Conservation (phyloP, 169 alveolate genomes). For the Miamiensis avidus region DNA sequence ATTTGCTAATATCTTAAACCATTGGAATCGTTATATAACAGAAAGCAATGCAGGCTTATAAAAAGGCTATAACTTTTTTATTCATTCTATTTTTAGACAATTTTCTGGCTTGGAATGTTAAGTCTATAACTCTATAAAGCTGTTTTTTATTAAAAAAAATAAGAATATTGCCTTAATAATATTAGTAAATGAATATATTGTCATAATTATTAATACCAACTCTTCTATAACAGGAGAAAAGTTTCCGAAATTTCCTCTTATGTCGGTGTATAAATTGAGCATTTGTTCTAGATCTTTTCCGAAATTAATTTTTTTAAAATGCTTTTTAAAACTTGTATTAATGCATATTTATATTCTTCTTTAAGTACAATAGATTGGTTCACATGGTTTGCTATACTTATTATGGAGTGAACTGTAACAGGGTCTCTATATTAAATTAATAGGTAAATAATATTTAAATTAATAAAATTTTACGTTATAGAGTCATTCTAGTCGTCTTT, state of each 20-base stretch:
- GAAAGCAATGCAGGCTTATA: constrained; percentile 45
- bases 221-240: constrained; percentile 18
- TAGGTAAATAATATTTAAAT: background rate
- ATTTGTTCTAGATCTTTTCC: constrained; percentile 43
- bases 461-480: constrained; percentile 7
- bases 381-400: constrained; percentile 24
- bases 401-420: constrained; percentile 5
- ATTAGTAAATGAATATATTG: too few species aligned
- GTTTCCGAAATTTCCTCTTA: constrained; percentile 40
- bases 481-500: background rate
- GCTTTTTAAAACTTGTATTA: constrained; percentile 1
- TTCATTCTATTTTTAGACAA: constrained; percentile 22
- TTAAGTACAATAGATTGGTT: constrained; percentile 11
- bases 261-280: constrained; percentile 40
- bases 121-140: constrained; percentile 28
- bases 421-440: background rate
- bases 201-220: background rate
- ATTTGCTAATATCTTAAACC: constrained; percentile 17
- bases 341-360: constrained; percentile 5
- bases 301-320: constrained; percentile 33
- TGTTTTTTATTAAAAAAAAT: too few species aligned
- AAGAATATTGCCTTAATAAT: too few species aligned
- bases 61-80: constrained; percentile 24
- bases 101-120: constrained; percentile 22
- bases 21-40: constrained; percentile 46